Conservation (phyloP, 441 rosid genomes). For the Metrosideros polymorpha region DNA sequence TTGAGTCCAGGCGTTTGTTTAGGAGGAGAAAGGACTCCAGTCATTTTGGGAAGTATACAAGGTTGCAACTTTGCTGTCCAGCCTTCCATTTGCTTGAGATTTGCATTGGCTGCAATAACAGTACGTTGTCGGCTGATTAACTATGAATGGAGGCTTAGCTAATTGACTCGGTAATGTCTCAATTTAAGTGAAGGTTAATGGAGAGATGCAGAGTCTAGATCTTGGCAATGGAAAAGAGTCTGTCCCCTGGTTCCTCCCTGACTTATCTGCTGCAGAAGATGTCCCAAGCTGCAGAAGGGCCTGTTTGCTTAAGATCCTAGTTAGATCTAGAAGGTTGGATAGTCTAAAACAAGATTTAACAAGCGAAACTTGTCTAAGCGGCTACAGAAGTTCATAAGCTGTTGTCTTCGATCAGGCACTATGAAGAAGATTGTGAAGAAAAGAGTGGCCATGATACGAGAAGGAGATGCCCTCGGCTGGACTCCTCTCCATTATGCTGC, state of each 20-base stretch:
- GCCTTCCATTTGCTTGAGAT: neutral
- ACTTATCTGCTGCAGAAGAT: neutral
- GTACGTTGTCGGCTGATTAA: neutral
- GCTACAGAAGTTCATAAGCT: neutral
- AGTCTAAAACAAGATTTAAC: neutral
- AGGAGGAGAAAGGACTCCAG: neutral
- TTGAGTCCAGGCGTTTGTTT: neutral
- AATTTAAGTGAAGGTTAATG: neutral
- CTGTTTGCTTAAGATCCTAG: neutral
- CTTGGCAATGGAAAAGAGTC: neutral
- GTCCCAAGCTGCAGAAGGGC: neutral
- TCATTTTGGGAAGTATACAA: neutral
- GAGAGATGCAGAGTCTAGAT: neutral
- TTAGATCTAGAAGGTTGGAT: neutral
- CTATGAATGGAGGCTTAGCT: neutral
- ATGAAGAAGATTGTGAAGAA: neutral
- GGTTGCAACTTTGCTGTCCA: neutral
- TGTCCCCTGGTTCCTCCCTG: neutral
- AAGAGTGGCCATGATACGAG: neutral
- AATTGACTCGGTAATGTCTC: neutral
- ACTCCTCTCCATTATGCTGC: neutral
- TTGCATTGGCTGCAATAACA: neutral
- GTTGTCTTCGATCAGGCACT: neutral
- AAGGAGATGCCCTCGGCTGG: neutral
- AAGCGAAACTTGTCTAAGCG: neutral